Conservation (phyloP, 768 basidiomycete species). For the Serendipita sp. region DNA sequence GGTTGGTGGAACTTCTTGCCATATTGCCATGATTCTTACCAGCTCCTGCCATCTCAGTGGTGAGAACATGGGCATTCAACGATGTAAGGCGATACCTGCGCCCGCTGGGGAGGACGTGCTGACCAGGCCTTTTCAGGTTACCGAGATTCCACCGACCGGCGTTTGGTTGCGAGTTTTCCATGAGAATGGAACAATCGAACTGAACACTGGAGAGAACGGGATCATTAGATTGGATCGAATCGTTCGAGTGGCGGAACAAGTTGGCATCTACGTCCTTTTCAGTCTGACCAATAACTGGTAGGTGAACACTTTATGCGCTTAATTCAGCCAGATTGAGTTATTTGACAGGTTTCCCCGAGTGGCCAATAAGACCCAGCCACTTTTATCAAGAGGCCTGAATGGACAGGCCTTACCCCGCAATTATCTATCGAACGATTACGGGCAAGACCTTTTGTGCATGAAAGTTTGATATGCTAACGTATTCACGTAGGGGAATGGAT, state of each 20-base stretch:
- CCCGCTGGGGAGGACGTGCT: constrained; percentile 28
- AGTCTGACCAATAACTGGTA: constrained; percentile 51
- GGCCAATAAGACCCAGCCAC: constrained; percentile 19
- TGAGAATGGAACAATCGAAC: constrained; percentile 32
- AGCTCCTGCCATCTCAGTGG: constrained; percentile 32
- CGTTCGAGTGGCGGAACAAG: constrained; percentile 35
- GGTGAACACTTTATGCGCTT: constrained; percentile 5
- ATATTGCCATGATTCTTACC: neutral
- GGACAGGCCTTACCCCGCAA: constrained; percentile 28
- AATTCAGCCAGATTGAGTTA: no score
- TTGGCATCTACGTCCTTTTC: constrained; percentile 35
- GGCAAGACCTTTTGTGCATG: constrained; percentile 18
- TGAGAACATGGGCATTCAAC: constrained; percentile 62
- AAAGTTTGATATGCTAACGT: neutral
- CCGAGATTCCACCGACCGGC: neutral
- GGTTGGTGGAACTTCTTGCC: neutral
- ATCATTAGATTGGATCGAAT: constrained; percentile 47
- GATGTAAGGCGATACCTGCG: constrained; percentile 24
- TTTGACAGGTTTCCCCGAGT: constrained; percentile 8
- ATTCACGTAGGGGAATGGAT: constrained; percentile 43
- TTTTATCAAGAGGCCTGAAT: neutral
- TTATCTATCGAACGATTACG: constrained; percentile 46
- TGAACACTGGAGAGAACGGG: constrained; percentile 47
- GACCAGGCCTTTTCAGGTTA: neutral
- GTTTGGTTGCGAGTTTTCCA: constrained; percentile 29